Evolutionary conservation across 768 basidiomycete species (phyloP), one percentile per base, ranked within the genome.

Genomic region (Tylopilus intermedius): DNA sequence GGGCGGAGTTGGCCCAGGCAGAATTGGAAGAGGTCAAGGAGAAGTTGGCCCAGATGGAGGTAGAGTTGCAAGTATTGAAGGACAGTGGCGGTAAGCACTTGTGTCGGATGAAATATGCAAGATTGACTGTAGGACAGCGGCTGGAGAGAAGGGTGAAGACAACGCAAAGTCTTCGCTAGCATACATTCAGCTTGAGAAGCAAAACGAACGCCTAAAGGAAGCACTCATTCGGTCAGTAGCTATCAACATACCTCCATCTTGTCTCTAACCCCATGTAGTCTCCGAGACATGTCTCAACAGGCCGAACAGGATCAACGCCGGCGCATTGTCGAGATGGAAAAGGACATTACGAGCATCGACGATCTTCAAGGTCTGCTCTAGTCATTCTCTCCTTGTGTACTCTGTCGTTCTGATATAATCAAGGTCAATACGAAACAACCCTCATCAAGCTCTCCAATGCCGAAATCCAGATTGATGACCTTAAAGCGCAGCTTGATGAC

Each of bases 171-270:
- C 77, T 58, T 82, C 86, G 4, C 61, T 89, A 55, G 81, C 81
- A 27, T 82, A 84, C 67, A 78, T 88, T 15, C 95, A 97, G 64
- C 82, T 99, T 1, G 94, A 97, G 73, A 96, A 91, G 67, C 95
- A 98, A 64, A 99, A 98, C 57, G 92, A 93, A 63, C 74, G 96
- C 14, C 72, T 99, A 50, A 97, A 96, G 69, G 96, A 98, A 64
- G 96, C 96, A 11, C 76, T 98, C 9, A 78, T 95, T 50, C 79
- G 85, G 88, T 92, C 40, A 33, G 78, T 62, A 4, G 26, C 8
- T 22, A 27, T 14, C 41, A 26, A 49, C 38, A 4, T 21, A 8
- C 24, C n/a, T 9, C 21, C 24, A 1, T 11, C 14, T 2, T 5
- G 18, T 33, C 45, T 37, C 41, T 37, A 40, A 49, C 33, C 47